A percentile compares a stretch with the other conserved stretches of the same genome.
phyloP scores from a whole-genome alignment of 2,329 filamentous ascomycete species.

The Penicillium sp. region DNA sequence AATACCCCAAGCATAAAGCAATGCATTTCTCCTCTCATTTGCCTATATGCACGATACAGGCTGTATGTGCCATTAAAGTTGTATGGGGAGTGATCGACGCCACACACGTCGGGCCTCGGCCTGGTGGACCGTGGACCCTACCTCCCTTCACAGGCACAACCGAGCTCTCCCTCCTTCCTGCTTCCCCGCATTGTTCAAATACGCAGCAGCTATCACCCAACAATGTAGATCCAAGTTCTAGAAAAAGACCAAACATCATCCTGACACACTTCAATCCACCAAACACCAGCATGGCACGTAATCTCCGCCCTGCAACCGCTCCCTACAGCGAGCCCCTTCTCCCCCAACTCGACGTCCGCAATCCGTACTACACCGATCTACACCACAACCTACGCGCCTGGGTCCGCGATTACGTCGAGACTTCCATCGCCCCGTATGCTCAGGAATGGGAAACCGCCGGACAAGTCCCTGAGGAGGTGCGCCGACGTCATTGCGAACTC shows the following conservation, averaged over 20 bases:
- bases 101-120: constrained; percentile 26
- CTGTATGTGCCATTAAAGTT: not conserved
- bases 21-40: constrained; percentile 22
- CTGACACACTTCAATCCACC: not conserved
- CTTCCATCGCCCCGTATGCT: constrained; percentile 62
- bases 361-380: constrained; percentile 67
- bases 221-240: constrained; percentile 4
- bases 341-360: constrained; percentile 51
- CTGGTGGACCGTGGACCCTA: constrained; percentile 5
- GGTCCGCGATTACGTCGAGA: constrained; percentile 65
- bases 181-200: constrained; percentile 26
- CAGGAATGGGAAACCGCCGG: constrained; percentile 69
- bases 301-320: constrained; percentile 36
- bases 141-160: constrained; percentile 25
- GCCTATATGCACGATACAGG: not conserved
- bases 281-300: constrained; percentile 24
- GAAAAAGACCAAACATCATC: not conserved
- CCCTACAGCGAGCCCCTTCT: constrained; percentile 53
- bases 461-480: constrained; percentile 55
- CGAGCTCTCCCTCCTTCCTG: not conserved
- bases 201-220: not conserved
- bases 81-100: constrained; percentile 17
- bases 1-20: constrained; percentile 25
- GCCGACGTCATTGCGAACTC: constrained; percentile 46
- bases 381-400: constrained; percentile 64